Conservation (phyloP, 1,139 yeast genomes). For the Lodderomyces jiufengensis region DNA sequence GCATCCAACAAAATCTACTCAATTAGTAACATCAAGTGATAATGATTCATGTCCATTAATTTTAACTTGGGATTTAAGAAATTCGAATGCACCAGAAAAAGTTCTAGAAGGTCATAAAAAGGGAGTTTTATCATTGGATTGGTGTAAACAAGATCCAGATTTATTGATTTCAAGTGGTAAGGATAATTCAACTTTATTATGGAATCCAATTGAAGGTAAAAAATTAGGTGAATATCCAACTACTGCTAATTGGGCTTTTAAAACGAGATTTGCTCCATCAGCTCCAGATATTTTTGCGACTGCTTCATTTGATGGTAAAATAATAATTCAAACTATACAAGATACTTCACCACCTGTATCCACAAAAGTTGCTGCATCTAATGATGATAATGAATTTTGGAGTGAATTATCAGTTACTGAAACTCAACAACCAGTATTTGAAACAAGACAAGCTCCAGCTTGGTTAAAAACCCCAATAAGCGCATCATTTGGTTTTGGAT, state of each 20-base stretch:
- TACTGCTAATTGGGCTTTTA: constrained; percentile 91
- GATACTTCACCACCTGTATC: constrained; percentile 63
- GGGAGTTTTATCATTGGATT: constrained; percentile 86
- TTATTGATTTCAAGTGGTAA: constrained; percentile 85
- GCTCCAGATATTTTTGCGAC: constrained; percentile 92
- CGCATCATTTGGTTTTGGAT: constrained; percentile 91
- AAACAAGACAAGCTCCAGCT: constrained; percentile 74
- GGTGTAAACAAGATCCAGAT: constrained; percentile 84
- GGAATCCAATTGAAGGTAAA: constrained; percentile 80
- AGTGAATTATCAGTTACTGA: constrained; percentile 69
- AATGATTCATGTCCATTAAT: constrained; percentile 79
- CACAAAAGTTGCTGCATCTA: constrained; percentile 43
- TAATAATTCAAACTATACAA: constrained; percentile 81
- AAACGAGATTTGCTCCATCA: constrained; percentile 79
- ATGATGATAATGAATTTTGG: constrained; percentile 78
- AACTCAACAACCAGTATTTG: constrained; percentile 68
- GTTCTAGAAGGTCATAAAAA: constrained; percentile 77
- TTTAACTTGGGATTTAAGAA: constrained; percentile 90
- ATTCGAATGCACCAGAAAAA: constrained; percentile 82
- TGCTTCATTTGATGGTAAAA: constrained; percentile 89
- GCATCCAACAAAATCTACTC: constrained; percentile 85
- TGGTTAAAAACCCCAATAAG: constrained; percentile 81
- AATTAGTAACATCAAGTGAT: constrained; percentile 82
- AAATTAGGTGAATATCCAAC: constrained; percentile 86
- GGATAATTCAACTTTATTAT: constrained; percentile 80